These are phyloP conservation scores for Fraxinus nigra DNA, from an alignment of 305 asterid genomes.

Conservation along the genomic window DNA sequence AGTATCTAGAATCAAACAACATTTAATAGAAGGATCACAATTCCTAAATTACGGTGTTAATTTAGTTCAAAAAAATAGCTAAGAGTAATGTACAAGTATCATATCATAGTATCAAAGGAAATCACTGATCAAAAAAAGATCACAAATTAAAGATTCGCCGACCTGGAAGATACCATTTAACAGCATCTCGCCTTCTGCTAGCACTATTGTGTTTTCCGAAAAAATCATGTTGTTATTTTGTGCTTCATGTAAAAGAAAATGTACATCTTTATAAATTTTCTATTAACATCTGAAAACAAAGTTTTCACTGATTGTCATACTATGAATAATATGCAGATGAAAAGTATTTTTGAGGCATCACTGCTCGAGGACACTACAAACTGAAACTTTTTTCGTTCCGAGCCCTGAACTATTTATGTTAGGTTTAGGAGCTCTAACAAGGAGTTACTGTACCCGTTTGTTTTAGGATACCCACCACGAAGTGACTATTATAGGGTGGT, in stretches of 20 bases:
- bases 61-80: not conserved
- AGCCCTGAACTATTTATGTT: not conserved
- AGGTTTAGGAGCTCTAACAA: not conserved
- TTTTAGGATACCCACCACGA: not conserved
- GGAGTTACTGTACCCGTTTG: not conserved
- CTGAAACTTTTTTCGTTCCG: not conserved
- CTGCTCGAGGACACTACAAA: not conserved
- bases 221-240: slow-evolving; percentile 89
- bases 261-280: slow-evolving; percentile 12
- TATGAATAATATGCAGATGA: not conserved
- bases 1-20: not conserved
- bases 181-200: slow-evolving; percentile 96
- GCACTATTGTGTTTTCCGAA: slow-evolving; percentile 77
- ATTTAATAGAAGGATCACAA: not conserved
- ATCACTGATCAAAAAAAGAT: slow-evolving; percentile 18
- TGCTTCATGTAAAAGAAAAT: slow-evolving; percentile 58
- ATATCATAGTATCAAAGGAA: not conserved
- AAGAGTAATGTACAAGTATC: not conserved
- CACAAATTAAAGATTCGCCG: slow-evolving; percentile 26
- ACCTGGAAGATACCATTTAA: slow-evolving; percentile 88
- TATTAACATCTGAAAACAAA: not conserved
- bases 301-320: not conserved
- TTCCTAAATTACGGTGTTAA: not conserved
- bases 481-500: not conserved
- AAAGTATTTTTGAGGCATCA: slow-evolving; percentile 5